Base-by-base conservation (phyloP, 176 grass and related monocot genomes). In the Chloris gayana region DNA sequence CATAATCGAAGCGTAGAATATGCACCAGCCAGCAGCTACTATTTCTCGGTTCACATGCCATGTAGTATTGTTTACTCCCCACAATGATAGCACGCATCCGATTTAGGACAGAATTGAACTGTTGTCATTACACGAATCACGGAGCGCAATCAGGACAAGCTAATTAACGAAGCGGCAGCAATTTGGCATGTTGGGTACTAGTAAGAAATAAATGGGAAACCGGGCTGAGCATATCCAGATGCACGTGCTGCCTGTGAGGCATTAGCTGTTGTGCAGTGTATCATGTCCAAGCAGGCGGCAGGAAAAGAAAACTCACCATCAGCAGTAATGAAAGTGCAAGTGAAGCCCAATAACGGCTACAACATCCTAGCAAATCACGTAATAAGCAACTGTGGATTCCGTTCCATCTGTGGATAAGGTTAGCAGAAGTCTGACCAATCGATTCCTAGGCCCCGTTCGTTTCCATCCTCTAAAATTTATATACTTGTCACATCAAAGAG, bases 211-310 rank as follows among this genome's bases (percentile, higher is more conserved):
- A 54, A 54, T 54, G 51, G 51, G 4, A 54, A 22, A 22, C n/a
- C 9, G 56, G 9, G n/a, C 21, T 25, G 56, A 59, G 9, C 10
- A 59, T 59, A 59, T 59, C 32, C 81, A 29, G 71, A n/a, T 67
- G 62, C 81, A 83, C 72, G 34, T 83, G 60, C 17, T 66, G 70
- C 80, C 44, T 31, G 70, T 56, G 45, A 64, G 22, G 78, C 37
- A 81, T 22, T 38, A 56, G 47, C 77, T 80, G 77, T 66, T 26
- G 67, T 39, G 19, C 51, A 7, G 19, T 56, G 51, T 22, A 56
- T 56, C 51, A n/a, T 56, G 19, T n/a, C 51, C 51, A 56, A 56
- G 51, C 9, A 42, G 39, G 6, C 39, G 7, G 39, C 39, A 42
- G 39, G 39, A 42, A 41, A 41, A 42, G 10, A 8, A 42, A 42